Percentiles rank a stretch among this genome's conserved stretches.
Evolutionary conservation across 352 stramenopile genomes (phyloP).

Genomic region (Pythium chondricola): DNA sequence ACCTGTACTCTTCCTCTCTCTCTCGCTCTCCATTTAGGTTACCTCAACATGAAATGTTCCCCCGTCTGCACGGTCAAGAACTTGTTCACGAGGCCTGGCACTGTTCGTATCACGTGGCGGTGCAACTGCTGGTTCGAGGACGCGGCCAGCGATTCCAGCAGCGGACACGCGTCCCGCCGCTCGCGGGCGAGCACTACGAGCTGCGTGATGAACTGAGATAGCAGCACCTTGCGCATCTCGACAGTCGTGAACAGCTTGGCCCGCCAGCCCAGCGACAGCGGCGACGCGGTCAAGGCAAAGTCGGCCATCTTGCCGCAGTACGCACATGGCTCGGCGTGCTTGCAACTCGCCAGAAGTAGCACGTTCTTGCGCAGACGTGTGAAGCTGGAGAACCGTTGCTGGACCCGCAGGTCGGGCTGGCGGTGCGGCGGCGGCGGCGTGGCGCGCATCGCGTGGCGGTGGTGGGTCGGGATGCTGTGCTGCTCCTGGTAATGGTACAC

Average conservation of each 20-base stretch:
- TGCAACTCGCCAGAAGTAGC: constrained; percentile 28
- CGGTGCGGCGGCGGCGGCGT: constrained; percentile 8
- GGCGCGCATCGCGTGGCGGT: constrained; percentile 2
- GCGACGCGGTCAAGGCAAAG: constrained; percentile 27
- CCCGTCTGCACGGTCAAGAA: constrained; percentile 22
- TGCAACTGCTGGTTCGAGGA: constrained; percentile 2
- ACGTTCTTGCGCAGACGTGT: constrained; percentile 39
- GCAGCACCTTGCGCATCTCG: constrained; percentile 19
- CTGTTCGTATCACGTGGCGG: constrained; percentile 6
- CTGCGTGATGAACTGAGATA: constrained; percentile 20
- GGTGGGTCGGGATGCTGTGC: constrained; percentile 23
- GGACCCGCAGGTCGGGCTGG: constrained; percentile 46
- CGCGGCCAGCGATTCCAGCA: constrained; percentile 4
- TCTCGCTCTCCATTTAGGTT: too few relatives aligned
- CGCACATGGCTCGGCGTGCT: constrained; percentile 25
- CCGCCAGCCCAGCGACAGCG: constrained; percentile 7
- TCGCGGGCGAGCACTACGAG: constrained; percentile 16
- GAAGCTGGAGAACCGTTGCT: constrained; percentile 66
- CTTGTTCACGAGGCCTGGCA: constrained; percentile 14
- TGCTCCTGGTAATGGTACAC: constrained; percentile 46
- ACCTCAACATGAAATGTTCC: constrained; percentile 22
- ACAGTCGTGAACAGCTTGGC: constrained; percentile 17
- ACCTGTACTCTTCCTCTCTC: too few relatives aligned
- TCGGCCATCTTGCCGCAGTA: constrained; percentile 23
- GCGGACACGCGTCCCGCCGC: constrained; percentile 9